Base-by-base conservation (phyloP, 208 protist species). In the Leishmania guyanensis region DNA sequence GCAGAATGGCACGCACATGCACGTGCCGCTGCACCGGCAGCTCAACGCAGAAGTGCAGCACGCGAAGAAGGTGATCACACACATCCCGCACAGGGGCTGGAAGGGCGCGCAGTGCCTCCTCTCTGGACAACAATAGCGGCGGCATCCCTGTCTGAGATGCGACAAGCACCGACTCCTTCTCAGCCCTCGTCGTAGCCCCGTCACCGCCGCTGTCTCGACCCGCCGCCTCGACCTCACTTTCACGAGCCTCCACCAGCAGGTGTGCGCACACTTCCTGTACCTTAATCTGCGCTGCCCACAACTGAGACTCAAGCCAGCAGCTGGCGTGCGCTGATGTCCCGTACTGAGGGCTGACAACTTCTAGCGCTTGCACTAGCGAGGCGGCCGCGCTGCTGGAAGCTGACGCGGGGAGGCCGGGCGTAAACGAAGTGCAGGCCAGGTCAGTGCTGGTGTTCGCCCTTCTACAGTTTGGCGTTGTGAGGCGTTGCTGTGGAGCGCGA, bases 1-100 rank as follows among this genome's bases (percentile, higher is more conserved):
- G 84, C 65, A 97, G 84, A 9, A 93, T 81, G 58, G 75, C 36
- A n/a, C 91, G 91, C 73, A 97, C 65, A 12, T 87, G 60, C 22
- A 81, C 78, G 84, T 94, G 95, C 33, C 93, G 85, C 83, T 97
- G 94, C n/a, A 88, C 92, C 26, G 90, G 91, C 51, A 75, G 74
- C 65, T 72, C 54, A 5, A 97, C 86, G 36, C 77, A 68, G 14
- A 80, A 66, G 66, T 93, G 74, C 54, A 91, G 77, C 26, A 91
- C 88, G 50, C 84, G 36, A 2, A 94, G 79, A 9, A 97, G 86
- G 50, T 89, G 71, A 62, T 77, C 82, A 76, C 80, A 84, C 54
- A 89, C 82, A 0, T 75, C 82, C 26, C 76, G 68, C 5, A 78
- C 68, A 22, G 84, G 60, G 17, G 36, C 3, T 0, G 79, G 78